Evolutionary conservation across 2,329 filamentous ascomycete species (phyloP), one percentile per base, ranked within the genome.

Genomic region (Zymoseptoria brevis): DNA sequence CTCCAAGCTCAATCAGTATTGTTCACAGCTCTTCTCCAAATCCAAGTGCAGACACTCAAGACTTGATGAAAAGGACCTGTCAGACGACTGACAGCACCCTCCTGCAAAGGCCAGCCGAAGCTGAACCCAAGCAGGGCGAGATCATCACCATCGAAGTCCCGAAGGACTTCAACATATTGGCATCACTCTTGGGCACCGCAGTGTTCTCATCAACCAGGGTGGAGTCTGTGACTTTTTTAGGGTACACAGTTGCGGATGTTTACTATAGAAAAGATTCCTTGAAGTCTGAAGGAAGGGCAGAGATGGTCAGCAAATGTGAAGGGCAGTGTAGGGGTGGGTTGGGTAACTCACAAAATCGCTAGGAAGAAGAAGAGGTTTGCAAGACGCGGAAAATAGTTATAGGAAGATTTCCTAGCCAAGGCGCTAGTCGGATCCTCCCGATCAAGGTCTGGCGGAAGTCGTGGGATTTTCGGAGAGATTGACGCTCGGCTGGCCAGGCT

Each of bases 211-310:
- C 69, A 69, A 64, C 67, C 69, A 65, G 66, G 69, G 65, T 69
- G 69, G 67, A 70, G 69, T 70, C 68, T 69, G 61, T 90, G 84
- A 89, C 91, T 96, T 82, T 82, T 88, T 83, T 91, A 83, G 85
- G 85, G 84, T 93, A 87, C 86, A 90, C 87, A 94, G 89, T 90
- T 86, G 83, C 82, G 83, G 88, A 91, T 86, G 86, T 89, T 83
- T 87, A 92, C 90, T 96, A 91, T 92, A 96, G 88, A 96, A 95
- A 89, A 90, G 89, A 93, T 93, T 92, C 89, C 90, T 69, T 72
- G 68, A 70, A 67, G 65, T 67, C 69, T 72, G 68, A 69, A 66
- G 62, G 65, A 60, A 45, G 60, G 58, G 54, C 24, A 52, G 19
- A 19, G 30, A 24, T 50, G 35, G 58, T 62, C 29, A 62, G 58